Conservation (phyloP, 2,329 filamentous ascomycete genomes). For the Xylariaceae sp. region DNA sequence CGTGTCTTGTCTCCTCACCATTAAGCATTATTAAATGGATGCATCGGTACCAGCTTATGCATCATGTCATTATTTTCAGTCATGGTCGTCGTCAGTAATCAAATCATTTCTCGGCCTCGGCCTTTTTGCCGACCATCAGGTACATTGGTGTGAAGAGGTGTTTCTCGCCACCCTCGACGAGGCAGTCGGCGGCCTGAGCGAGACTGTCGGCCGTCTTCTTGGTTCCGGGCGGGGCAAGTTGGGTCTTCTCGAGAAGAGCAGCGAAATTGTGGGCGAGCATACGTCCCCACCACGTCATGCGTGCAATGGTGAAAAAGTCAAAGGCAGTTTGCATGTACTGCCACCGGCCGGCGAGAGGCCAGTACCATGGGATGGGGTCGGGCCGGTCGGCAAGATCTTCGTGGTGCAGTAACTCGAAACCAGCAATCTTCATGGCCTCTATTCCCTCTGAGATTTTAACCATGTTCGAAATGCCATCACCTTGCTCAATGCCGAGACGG, state of each 20-base stretch:
- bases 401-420: constrained; percentile 76
- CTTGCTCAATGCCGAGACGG: constrained; percentile 89
- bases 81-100: constrained; percentile 15
- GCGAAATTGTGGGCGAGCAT: constrained; percentile 71
- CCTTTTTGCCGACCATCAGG: constrained; percentile 90
- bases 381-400: constrained; percentile 80
- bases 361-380: constrained; percentile 86
- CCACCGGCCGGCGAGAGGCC: constrained; percentile 80
- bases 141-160: constrained; percentile 99
- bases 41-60: constrained; percentile 5
- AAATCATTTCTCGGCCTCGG: constrained; percentile 50
- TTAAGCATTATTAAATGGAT: constrained; percentile 20
- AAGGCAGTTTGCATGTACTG: constrained; percentile 74
- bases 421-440: constrained; percentile 77
- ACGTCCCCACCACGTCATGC: constrained; percentile 85
- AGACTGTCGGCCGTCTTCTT: constrained; percentile 94
- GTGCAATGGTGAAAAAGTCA: constrained; percentile 77
- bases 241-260: constrained; percentile 68
- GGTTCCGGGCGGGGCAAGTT: constrained; percentile 74
- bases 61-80: constrained; percentile 1
- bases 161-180: constrained; percentile 80
- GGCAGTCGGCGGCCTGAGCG: constrained; percentile 72
- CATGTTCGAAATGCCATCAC: constrained; percentile 98
- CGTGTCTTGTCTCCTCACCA: constrained; percentile 2
- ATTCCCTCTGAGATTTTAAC: constrained; percentile 78